Evolutionary conservation across 2,329 filamentous ascomycete species (phyloP).

Genomic region (Alternaria viburni): DNA sequence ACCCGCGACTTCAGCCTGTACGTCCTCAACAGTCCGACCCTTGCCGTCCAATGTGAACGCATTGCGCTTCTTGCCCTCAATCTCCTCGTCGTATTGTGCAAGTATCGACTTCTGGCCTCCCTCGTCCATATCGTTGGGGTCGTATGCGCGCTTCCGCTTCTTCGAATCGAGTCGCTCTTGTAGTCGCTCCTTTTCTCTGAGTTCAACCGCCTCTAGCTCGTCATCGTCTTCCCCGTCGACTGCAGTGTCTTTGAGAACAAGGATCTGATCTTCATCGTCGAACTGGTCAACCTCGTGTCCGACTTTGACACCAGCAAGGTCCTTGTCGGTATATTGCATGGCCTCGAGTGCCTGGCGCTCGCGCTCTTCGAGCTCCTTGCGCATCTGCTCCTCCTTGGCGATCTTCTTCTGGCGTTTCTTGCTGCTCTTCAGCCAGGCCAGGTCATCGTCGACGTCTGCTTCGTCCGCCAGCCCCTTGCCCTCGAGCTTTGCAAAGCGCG

Average conservation of each 20-base stretch:
- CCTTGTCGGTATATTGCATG: conserved; percentile 78
- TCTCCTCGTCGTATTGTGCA: conserved; percentile 94
- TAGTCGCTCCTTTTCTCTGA: conserved; percentile 75
- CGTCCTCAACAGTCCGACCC: conserved; percentile 69
- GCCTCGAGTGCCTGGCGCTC: conserved; percentile 66
- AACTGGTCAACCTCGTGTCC: conserved; percentile 85
- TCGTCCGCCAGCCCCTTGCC: conserved; percentile 86
- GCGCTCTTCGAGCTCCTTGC: conserved; percentile 79
- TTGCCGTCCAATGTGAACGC: conserved; percentile 84
- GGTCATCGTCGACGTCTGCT: conserved; percentile 72
- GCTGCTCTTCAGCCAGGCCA: conserved; percentile 83
- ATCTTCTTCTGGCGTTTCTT: conserved; percentile 97
- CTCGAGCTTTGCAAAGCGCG: conserved; percentile 75
- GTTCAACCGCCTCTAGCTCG: conserved; percentile 79
- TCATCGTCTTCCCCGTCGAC: conserved; percentile 86
- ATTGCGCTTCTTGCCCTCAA: conserved; percentile 86
- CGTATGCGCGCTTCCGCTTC: conserved; percentile 88
- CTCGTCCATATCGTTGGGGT: conserved; percentile 76
- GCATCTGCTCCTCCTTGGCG: conserved; percentile 70
- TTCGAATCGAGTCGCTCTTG: conserved; percentile 82
- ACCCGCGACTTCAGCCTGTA: conserved; percentile 63
- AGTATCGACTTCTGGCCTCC: conserved; percentile 73
- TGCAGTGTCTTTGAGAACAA: conserved; percentile 92
- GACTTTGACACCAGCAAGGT: conserved; percentile 89
- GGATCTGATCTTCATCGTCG: conserved; percentile 82